Evolutionary conservation across 2,329 filamentous ascomycete species (phyloP).

Genomic region (Lasiodiplodia sp.): DNA sequence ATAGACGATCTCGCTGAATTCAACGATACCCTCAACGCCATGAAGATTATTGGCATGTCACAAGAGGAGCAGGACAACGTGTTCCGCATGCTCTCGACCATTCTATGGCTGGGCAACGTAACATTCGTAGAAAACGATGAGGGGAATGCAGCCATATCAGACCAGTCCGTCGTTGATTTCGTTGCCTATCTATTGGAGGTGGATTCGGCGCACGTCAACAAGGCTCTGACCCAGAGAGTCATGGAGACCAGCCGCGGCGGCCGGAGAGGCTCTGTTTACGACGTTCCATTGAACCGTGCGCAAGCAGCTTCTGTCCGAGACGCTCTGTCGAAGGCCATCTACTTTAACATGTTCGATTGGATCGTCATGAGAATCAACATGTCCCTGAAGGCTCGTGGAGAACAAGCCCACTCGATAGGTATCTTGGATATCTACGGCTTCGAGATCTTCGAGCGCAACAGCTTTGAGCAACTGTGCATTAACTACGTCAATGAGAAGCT

Average conservation of each 20-base stretch:
- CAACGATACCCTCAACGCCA: constrained; percentile 88
- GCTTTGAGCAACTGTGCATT: constrained; percentile 98
- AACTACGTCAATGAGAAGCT: constrained; percentile 99
- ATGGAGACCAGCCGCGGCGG: constrained; percentile 75
- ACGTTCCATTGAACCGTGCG: constrained; percentile 82
- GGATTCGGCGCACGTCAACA: constrained; percentile 78
- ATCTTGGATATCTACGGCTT: constrained; percentile 99
- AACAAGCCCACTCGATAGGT: constrained; percentile 84
- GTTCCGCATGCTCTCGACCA: constrained; percentile 90
- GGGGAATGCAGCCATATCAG: constrained; percentile 84
- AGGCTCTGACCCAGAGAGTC: constrained; percentile 88
- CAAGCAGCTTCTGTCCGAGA: constrained; percentile 89
- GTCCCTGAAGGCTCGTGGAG: constrained; percentile 80
- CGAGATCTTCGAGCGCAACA: constrained; percentile 98
- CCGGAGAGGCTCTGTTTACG: constrained; percentile 71
- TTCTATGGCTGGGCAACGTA: constrained; percentile 95
- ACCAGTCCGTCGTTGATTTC: constrained; percentile 93
- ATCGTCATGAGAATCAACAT: constrained; percentile 92
- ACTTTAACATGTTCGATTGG: constrained; percentile 98
- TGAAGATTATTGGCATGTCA: constrained; percentile 89
- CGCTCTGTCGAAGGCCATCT: constrained; percentile 92
- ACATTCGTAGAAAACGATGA: constrained; percentile 88
- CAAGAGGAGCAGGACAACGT: constrained; percentile 94
- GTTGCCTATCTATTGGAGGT: constrained; percentile 93
- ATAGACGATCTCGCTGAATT: constrained; percentile 93